A percentile compares a stretch with the other conserved stretches of the same genome.
phyloP scores from a whole-genome alignment of 352 stramenopile species.

The Globisporangium perplexum region DNA sequence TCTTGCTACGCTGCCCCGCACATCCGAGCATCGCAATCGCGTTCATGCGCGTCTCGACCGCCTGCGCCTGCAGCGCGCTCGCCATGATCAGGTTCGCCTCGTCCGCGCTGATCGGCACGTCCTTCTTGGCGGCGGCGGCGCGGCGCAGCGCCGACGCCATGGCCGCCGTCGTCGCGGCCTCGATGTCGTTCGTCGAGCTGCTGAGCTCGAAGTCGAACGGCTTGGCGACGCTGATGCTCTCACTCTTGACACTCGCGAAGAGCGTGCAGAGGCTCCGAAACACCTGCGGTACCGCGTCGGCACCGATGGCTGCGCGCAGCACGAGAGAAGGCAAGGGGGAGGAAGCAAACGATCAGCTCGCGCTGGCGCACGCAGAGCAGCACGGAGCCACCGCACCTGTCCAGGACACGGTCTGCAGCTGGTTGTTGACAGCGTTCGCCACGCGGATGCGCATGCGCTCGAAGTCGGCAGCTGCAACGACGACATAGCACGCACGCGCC shows the following conservation, averaged over 20 bases:
- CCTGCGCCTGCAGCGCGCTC: conserved; percentile 50
- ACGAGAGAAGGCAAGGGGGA: neutral
- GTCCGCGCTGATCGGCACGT: conserved; percentile 45
- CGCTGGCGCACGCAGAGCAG: no score
- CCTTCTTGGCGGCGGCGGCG: conserved; percentile 40
- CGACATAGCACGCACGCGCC: neutral
- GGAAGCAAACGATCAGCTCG: neutral
- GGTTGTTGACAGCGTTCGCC: conserved; percentile 79
- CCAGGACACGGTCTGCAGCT: conserved; percentile 58
- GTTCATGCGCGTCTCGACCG: conserved; percentile 68
- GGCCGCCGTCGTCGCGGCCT: conserved; percentile 58
- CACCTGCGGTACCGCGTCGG: conserved; percentile 56
- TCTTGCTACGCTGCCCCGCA: conserved; percentile 66
- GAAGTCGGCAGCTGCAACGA: conserved; percentile 48
- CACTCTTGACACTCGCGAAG: conserved; percentile 55
- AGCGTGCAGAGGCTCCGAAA: conserved; percentile 77
- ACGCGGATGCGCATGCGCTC: conserved; percentile 77
- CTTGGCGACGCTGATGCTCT: conserved; percentile 21
- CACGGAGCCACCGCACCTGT: no score
- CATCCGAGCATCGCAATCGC: conserved; percentile 73
- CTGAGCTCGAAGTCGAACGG: conserved; percentile 31
- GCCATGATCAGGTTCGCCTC: conserved; percentile 67
- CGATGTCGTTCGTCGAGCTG: conserved; percentile 50
- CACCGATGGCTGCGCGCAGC: conserved; percentile 22
- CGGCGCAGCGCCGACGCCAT: conserved; percentile 72